Conservation (phyloP, 495 filamentous ascomycete species). For the Poronia punctata region DNA sequence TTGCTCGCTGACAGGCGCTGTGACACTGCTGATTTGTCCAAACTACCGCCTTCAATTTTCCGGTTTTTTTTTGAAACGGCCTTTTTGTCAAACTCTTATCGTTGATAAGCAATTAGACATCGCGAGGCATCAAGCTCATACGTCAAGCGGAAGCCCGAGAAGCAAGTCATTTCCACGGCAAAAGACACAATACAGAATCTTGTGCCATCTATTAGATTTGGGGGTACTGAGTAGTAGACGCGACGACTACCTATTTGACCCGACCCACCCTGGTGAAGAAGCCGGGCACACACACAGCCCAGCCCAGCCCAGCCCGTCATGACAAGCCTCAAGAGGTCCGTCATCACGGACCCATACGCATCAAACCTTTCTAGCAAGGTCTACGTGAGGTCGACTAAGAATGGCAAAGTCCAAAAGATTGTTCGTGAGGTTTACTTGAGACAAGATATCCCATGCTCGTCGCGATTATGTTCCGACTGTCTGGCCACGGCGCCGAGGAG, state of each 20-base stretch:
- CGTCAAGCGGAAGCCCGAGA: too few relatives aligned
- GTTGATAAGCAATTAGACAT: too few relatives aligned
- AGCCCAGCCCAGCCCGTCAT: conserved; percentile 41
- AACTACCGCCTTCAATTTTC: conserved; percentile 9
- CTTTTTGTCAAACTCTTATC: too few relatives aligned
- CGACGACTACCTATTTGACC: too few relatives aligned
- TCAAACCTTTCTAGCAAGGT: conserved; percentile 84
- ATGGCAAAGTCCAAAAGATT: conserved; percentile 97
- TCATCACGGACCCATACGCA: conserved; percentile 59
- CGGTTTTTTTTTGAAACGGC: too few relatives aligned
- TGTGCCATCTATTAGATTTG: too few relatives aligned
- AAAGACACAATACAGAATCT: too few relatives aligned
- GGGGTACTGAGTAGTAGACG: too few relatives aligned
- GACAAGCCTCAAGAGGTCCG: conserved; percentile 80
- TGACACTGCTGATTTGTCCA: conserved; percentile 15
- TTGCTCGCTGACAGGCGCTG: conserved; percentile 5
- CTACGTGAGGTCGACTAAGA: conserved; percentile 86
- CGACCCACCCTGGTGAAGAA: too few relatives aligned
- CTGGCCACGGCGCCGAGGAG: conserved; percentile 62
- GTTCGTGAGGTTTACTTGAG: conserved; percentile 93
- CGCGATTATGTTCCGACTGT: conserved; percentile 73
- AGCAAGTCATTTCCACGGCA: too few relatives aligned
- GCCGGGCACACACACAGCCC: not conserved
- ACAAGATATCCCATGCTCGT: conserved; percentile 96
- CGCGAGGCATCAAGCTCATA: too few relatives aligned